Evolutionary conservation across 352 stramenopile species (phyloP).

Genomic region (Pythium insidiosum): DNA sequence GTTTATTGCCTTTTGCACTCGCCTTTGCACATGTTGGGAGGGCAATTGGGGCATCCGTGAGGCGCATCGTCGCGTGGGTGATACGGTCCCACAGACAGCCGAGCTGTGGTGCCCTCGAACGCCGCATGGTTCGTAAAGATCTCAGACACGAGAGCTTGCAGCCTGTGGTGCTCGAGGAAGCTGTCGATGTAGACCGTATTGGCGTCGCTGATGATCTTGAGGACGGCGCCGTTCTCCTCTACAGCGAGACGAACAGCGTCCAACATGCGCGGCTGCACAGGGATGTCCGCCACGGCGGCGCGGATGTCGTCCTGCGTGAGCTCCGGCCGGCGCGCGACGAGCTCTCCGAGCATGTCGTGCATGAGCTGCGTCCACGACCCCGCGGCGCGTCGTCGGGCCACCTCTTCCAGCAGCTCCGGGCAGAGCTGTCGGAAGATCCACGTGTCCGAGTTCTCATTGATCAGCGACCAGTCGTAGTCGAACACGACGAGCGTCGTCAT

Average conservation of each 20-base stretch:
- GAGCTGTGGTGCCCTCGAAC: conserved; percentile 22
- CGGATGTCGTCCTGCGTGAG: conserved; percentile 27
- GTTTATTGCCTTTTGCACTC: too few relatives aligned
- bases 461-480: conserved; percentile 80
- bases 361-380: conserved; percentile 59
- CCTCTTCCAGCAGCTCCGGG: conserved; percentile 36
- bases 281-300: conserved; percentile 34
- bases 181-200: conserved; percentile 77
- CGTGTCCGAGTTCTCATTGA: conserved; percentile 80
- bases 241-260: conserved; percentile 47
- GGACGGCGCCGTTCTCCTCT: conserved; percentile 23
- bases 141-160: conserved; percentile 27
- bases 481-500: conserved; percentile 45
- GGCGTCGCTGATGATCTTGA: conserved; percentile 73
- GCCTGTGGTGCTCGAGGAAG: conserved; percentile 39
- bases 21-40: conserved; percentile 80
- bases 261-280: conserved; percentile 58
- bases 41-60: conserved; percentile 53
- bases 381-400: conserved; percentile 18
- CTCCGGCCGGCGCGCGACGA: conserved; percentile 29
- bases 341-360: conserved; percentile 45
- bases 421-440: conserved; percentile 66
- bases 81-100: conserved; percentile 47
- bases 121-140: conserved; percentile 48
- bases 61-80: conserved; percentile 24